Conservation (phyloP, 805 yeast genomes). For the Ogataea ganodermae region DNA sequence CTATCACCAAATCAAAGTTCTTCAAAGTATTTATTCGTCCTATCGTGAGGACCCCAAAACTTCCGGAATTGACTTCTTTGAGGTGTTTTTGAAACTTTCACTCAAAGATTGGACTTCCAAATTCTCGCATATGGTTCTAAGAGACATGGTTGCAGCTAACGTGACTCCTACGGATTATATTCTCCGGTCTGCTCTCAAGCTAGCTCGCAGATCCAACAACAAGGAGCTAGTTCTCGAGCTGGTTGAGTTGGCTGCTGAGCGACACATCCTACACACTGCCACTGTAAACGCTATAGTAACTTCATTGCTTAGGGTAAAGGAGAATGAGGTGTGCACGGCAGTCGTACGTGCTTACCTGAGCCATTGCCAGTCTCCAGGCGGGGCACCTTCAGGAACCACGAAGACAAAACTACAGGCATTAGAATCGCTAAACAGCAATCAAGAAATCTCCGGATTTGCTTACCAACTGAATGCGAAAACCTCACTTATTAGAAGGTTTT, state of each 20-base stretch:
- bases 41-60: constrained; percentile 88
- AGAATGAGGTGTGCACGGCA: constrained; percentile 5
- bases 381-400: neutral
- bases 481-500: neutral
- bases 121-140: constrained; percentile 3
- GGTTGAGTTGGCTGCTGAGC: constrained; percentile 10
- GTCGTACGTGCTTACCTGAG: constrained; percentile 2
- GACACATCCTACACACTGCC: constrained; percentile 6
- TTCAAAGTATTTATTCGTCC: constrained; percentile 93
- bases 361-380: constrained; percentile 2
- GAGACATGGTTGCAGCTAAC: constrained; percentile 5
- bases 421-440: neutral
- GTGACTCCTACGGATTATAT: constrained; percentile 9
- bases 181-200: constrained; percentile 4
- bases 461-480: neutral
- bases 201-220: constrained; percentile 8
- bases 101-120: constrained; percentile 1
- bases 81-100: constrained; percentile 10
- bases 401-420: neutral
- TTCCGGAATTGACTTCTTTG: constrained; percentile 50
- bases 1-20: constrained; percentile 55
- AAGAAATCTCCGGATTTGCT: neutral
- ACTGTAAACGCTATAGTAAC: constrained; percentile 3
- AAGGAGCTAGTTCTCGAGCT: constrained; percentile 10
- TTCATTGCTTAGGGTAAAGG: constrained; percentile 2